phyloP scores from a whole-genome alignment of 768 basidiomycete species.

The Amanita polypyramis region DNA sequence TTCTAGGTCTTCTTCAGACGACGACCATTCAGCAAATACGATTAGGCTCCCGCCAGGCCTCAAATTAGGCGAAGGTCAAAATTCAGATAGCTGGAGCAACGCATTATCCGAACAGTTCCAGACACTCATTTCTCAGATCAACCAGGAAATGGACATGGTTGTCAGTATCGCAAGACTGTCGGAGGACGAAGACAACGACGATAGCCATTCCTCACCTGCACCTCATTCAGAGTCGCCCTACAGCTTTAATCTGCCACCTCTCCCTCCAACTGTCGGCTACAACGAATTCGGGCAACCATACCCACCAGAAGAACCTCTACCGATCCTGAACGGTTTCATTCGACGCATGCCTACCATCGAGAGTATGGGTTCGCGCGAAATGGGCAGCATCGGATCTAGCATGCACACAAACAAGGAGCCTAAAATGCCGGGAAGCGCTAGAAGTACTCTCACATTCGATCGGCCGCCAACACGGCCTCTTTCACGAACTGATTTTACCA shows the following conservation, averaged over 20 bases:
- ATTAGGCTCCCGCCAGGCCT: constrained; percentile 1
- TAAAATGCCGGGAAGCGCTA: constrained; percentile 8
- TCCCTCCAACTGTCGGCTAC: constrained; percentile 25
- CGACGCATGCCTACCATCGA: constrained; percentile 78
- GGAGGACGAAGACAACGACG: constrained; percentile 14
- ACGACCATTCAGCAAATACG: neutral
- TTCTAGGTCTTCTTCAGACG: constrained; percentile 4
- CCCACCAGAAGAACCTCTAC: constrained; percentile 40
- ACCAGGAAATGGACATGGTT: constrained; percentile 44
- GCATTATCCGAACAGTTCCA: constrained; percentile 42
- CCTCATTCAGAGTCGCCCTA: constrained; percentile 7
- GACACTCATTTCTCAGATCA: constrained; percentile 36
- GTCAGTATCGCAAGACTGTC: constrained; percentile 30
- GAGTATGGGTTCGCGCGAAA: constrained; percentile 59
- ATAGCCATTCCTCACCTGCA: constrained; percentile 8
- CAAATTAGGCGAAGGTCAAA: neutral
- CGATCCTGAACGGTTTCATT: constrained; percentile 52
- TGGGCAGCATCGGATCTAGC: constrained; percentile 22
- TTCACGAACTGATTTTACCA: constrained; percentile 17
- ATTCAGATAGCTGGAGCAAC: constrained; percentile 26
- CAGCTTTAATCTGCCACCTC: constrained; percentile 16
- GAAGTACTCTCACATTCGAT: constrained; percentile 16
- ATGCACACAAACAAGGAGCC: constrained; percentile 3
- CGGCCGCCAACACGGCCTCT: constrained; percentile 30
- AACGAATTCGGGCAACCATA: constrained; percentile 40